Percentiles rank a stretch among this genome's conserved stretches.
Conservation (phyloP, 306 rosid species). For the Acacia acuminata region DNA sequence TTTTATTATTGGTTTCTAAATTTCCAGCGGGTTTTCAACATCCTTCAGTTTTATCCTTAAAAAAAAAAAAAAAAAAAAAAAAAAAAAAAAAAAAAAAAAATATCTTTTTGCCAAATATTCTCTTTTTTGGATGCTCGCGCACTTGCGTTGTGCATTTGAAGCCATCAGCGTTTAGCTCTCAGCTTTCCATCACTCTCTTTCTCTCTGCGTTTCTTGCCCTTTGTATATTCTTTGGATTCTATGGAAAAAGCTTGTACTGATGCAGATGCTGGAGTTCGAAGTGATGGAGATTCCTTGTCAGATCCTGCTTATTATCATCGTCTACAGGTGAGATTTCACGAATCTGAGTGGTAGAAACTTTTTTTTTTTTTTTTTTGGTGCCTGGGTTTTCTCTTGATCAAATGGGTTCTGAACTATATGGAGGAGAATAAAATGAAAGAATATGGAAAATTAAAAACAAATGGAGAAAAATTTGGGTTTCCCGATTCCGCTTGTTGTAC, state of each 20-base stretch:
- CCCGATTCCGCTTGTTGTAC: not conserved
- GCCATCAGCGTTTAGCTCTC: not conserved
- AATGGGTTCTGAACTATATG: not conserved
- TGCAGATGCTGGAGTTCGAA: slow-evolving; percentile 40
- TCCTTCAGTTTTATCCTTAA: not conserved
- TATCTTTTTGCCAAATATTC: not conserved
- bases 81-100: no score
- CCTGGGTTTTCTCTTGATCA: not conserved
- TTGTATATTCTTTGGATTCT: slow-evolving; percentile 20
- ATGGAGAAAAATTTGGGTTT: not conserved
- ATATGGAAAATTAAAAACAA: not conserved
- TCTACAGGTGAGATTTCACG: slow-evolving; percentile 41
- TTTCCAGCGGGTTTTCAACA: no score
- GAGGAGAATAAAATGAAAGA: no score
- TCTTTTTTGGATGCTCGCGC: not conserved
- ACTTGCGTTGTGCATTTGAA: not conserved
- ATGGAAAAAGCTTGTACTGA: slow-evolving; percentile 49
- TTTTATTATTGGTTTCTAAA: no score
- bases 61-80: no score
- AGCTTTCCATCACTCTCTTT: not conserved
- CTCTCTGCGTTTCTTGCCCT: slow-evolving; percentile 18
- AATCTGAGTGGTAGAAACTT: not conserved
- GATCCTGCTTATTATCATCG: slow-evolving; percentile 26
- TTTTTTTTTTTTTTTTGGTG: not conserved
- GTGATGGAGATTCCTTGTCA: slow-evolving; percentile 30